Evolutionary conservation across 345 rosid genomes (phyloP).

Genomic region (Clarkia xantiana): DNA sequence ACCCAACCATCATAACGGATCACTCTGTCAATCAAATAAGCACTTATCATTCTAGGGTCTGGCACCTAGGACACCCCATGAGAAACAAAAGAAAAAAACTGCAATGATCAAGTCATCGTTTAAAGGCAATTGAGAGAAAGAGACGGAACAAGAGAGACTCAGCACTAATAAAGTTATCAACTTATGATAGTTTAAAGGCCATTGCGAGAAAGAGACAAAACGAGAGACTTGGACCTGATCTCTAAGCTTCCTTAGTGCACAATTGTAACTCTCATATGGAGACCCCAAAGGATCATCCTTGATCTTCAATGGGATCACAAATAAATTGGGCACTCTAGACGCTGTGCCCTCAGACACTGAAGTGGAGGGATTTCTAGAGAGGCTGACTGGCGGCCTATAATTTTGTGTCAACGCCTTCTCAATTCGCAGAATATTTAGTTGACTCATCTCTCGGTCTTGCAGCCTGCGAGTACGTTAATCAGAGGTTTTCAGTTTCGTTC

Average conservation of each 20-base stretch:
- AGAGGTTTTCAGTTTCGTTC: too few species aligned
- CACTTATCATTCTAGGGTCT: too few species aligned
- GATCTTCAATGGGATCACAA: conserved; percentile 37
- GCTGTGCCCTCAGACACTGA: conserved; percentile 11
- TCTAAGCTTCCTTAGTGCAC: conserved; percentile 35
- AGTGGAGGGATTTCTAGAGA: conserved; percentile 7
- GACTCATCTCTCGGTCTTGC: conserved; percentile 42
- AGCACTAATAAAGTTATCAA: too few species aligned
- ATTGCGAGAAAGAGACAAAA: neutral
- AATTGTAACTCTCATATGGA: conserved; percentile 36
- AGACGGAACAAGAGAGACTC: too few species aligned
- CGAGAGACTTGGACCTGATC: conserved; percentile 33
- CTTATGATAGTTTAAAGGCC: too few species aligned
- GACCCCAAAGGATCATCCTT: conserved; percentile 29
- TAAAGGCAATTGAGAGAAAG: too few species aligned
- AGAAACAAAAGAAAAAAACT: too few species aligned
- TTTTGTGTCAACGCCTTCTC: conserved; percentile 32
- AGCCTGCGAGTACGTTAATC: conserved; percentile 22
- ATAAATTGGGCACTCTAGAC: conserved; percentile 19
- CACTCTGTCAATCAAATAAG: too few species aligned
- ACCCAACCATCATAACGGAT: too few species aligned
- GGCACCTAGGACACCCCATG: too few species aligned
- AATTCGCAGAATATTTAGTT: conserved; percentile 16
- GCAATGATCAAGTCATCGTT: too few species aligned
- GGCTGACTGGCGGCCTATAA: conserved; percentile 28